These are phyloP conservation scores for Calonectria montana DNA, from an alignment of 2,329 filamentous ascomycete species.

Conservation along the genomic window DNA sequence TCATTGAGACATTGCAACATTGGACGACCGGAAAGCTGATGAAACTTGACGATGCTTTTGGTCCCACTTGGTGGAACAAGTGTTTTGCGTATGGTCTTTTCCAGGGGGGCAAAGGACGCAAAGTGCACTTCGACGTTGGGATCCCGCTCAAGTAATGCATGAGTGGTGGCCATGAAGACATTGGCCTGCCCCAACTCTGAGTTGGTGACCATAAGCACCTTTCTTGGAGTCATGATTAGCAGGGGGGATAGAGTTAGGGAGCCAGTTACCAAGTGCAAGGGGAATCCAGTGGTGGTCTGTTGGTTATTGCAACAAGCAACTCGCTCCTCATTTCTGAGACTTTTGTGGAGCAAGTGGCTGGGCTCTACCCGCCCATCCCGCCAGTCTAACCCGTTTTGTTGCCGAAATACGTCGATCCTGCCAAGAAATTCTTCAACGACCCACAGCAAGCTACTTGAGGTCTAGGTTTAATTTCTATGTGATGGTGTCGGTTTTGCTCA, in stretches of 20 bases:
- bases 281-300: not conserved
- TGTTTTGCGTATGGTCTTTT: not conserved
- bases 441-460: not conserved
- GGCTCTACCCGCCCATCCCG: not conserved
- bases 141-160: not conserved
- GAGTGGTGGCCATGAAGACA: not conserved
- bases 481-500: not conserved
- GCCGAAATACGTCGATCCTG: not conserved
- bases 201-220: not conserved
- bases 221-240: not conserved
- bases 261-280: not conserved
- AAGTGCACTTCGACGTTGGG: not conserved
- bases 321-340: not conserved
- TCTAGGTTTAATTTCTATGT: not conserved
- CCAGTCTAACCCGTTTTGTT: not conserved
- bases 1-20: not conserved
- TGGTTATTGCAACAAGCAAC: not conserved
- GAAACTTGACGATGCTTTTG: not conserved
- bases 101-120: not conserved
- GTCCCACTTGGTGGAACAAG: not conserved
- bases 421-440: not conserved
- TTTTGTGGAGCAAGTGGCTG: not conserved
- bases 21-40: not conserved
- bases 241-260: not conserved
- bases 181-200: not conserved